Percentiles rank a stretch among this genome's conserved stretches.
Evolutionary conservation across 495 filamentous ascomycete species (phyloP).

Genomic region (Podospora conica): DNA sequence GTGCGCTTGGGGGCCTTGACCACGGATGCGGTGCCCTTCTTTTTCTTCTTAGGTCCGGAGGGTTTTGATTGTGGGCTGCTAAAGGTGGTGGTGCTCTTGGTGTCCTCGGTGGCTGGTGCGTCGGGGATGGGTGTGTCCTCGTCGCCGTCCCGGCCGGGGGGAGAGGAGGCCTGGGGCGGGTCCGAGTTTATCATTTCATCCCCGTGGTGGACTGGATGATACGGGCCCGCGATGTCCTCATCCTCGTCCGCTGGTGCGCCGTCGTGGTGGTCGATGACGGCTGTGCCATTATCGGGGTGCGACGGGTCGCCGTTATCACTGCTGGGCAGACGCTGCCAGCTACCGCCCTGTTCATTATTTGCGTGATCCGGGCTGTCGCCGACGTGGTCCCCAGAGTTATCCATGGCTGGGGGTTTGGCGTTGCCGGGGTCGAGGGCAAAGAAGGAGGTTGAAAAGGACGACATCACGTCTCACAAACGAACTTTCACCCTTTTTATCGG

Average conservation of each 20-base stretch:
- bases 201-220: not conserved
- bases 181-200: not conserved
- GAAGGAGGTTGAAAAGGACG: slow-evolving; percentile 22
- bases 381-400: not conserved
- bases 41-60: slow-evolving; percentile 35
- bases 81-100: not conserved
- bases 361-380: not conserved
- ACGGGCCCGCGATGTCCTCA: not conserved
- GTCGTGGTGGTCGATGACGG: not conserved
- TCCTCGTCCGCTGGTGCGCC: not conserved
- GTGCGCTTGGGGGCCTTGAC: slow-evolving; percentile 30
- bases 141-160: not conserved
- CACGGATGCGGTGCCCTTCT: slow-evolving; percentile 34
- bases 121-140: not conserved
- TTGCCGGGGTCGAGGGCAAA: slow-evolving; percentile 17
- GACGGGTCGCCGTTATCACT: not conserved
- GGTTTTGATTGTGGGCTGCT: slow-evolving; percentile 7
- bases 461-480: slow-evolving; percentile 10
- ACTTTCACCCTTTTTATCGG: not conserved
- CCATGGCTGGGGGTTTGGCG: not conserved
- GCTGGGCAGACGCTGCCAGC: not conserved
- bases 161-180: not conserved
- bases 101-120: not conserved
- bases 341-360: not conserved
- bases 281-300: not conserved